These are phyloP conservation scores for Diplodia mutila DNA, from an alignment of 2,329 filamentous ascomycete genomes.

Conservation along the genomic window DNA sequence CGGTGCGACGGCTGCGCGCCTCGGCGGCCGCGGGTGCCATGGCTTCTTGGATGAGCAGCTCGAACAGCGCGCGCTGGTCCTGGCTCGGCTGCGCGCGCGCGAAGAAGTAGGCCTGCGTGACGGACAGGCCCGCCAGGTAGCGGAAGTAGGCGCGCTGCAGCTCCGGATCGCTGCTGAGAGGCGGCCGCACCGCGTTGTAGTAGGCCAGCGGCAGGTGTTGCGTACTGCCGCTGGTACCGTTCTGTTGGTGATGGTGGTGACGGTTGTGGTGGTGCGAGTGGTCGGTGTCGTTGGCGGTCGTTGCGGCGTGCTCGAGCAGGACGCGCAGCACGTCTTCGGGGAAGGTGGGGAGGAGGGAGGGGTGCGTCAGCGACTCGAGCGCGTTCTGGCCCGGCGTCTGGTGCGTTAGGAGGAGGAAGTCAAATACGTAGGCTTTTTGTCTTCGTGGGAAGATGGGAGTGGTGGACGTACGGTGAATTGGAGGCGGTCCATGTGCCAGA, in stretches of 20 bases:
- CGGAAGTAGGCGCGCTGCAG: conserved; percentile 70
- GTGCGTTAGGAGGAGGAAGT: neutral
- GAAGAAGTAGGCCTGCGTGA: conserved; percentile 76
- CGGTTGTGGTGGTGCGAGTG: neutral
- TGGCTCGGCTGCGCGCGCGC: conserved; percentile 66
- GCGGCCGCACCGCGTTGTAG: conserved; percentile 74
- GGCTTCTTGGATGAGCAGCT: conserved; percentile 59
- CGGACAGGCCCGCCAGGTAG: conserved; percentile 67
- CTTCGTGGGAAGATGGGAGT: conserved; percentile 37
- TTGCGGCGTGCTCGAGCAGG: conserved; percentile 64
- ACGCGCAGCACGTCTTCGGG: conserved; percentile 77
- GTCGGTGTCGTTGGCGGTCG: conserved; percentile 56
- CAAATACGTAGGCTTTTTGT: neutral
- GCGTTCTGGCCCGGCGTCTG: conserved; percentile 46
- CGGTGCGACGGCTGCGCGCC: conserved; percentile 58
- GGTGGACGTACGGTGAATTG: conserved; percentile 57
- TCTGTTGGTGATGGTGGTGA: neutral
- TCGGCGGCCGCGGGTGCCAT: conserved; percentile 30
- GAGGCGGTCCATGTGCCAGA: conserved; percentile 78
- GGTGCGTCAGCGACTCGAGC: conserved; percentile 76
- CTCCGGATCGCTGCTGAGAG: conserved; percentile 62
- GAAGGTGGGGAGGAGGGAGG: conserved; percentile 78
- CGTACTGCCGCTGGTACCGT: neutral
- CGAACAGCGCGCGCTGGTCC: conserved; percentile 67
- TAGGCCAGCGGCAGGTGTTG: conserved; percentile 69